phyloP scores from a whole-genome alignment of 1,139 yeast species.

The Suhomyces terraborum region DNA sequence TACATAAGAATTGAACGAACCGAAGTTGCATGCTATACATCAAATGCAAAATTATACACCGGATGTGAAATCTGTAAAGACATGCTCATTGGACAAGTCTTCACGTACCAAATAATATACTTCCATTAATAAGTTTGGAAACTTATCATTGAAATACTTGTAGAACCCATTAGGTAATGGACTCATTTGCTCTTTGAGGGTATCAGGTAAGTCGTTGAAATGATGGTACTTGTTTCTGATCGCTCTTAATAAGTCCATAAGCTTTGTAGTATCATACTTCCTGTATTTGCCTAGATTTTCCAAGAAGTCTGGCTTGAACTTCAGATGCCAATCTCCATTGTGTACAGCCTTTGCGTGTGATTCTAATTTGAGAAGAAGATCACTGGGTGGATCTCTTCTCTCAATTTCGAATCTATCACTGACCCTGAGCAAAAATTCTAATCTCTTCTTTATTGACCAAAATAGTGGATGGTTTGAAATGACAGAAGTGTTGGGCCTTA shows the following conservation, averaged over 20 bases:
- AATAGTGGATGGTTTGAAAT: slow-evolving; percentile 85
- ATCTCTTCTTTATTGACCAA: slow-evolving; percentile 74
- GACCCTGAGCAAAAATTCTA: slow-evolving; percentile 80
- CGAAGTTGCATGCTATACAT: slow-evolving; percentile 8
- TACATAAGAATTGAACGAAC: slow-evolving; percentile 9
- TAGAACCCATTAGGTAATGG: slow-evolving; percentile 86
- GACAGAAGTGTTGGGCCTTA: slow-evolving; percentile 70
- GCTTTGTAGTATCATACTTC: slow-evolving; percentile 74
- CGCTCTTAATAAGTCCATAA: slow-evolving; percentile 86
- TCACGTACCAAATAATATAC: slow-evolving; percentile 66
- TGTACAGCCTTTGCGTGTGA: slow-evolving; percentile 56
- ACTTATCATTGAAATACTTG: slow-evolving; percentile 66
- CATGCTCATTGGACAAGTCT: slow-evolving; percentile 61
- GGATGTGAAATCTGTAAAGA: slow-evolving; percentile 54
- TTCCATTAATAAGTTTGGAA: slow-evolving; percentile 79
- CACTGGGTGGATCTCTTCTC: slow-evolving; percentile 83
- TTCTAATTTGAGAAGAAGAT: slow-evolving; percentile 62
- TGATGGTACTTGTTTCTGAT: slow-evolving; percentile 92
- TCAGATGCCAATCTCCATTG: slow-evolving; percentile 74
- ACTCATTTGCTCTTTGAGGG: slow-evolving; percentile 62
- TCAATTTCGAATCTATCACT: slow-evolving; percentile 92
- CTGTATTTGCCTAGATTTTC: slow-evolving; percentile 88
- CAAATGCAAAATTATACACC: slow-evolving; percentile 8
- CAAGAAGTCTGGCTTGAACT: slow-evolving; percentile 69
- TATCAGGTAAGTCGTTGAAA: slow-evolving; percentile 80